A percentile compares a stretch with the other conserved stretches of the same genome.
Evolutionary conservation across 2,329 filamentous ascomycete genomes (phyloP).

Genomic region (Penicillium vulpinum): DNA sequence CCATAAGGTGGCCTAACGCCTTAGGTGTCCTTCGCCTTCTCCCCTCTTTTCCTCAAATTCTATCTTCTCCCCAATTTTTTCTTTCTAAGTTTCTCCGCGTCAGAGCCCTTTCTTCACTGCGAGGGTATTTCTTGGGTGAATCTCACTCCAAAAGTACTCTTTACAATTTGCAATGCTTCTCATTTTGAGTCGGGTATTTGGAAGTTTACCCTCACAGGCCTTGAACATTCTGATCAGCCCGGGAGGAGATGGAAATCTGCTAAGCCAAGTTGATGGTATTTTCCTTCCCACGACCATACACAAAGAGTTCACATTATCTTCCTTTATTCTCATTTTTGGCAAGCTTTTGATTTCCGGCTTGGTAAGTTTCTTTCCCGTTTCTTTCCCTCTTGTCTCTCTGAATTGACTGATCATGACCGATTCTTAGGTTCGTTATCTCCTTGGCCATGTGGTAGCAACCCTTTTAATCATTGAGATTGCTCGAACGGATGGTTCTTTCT

Average conservation of each 20-base stretch:
- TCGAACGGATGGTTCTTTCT: not conserved
- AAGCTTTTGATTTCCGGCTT: not conserved
- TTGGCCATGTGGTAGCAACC: not conserved
- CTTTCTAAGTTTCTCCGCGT: too few relatives aligned
- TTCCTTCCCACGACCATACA: not conserved
- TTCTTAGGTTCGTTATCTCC: not conserved
- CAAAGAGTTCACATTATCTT: not conserved
- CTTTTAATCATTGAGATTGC: not conserved
- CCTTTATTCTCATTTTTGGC: not conserved
- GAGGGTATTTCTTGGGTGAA: not conserved
- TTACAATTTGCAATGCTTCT: not conserved
- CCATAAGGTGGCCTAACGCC: too few relatives aligned
- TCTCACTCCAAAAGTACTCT: not conserved
- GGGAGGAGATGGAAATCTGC: not conserved
- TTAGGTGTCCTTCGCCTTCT: too few relatives aligned
- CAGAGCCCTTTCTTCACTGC: not conserved
- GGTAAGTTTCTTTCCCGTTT: not conserved
- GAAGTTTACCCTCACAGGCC: not conserved
- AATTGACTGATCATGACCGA: not conserved
- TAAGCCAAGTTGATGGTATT: not conserved
- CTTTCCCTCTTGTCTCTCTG: not conserved
- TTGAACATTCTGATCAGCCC: not conserved
- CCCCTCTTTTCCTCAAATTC: too few relatives aligned
- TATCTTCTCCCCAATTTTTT: too few relatives aligned
- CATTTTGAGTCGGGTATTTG: not conserved